Percentiles rank a stretch among this genome's conserved stretches.
phyloP scores from a whole-genome alignment of 129 eudicot genomes.

The Flaveria linearis region DNA sequence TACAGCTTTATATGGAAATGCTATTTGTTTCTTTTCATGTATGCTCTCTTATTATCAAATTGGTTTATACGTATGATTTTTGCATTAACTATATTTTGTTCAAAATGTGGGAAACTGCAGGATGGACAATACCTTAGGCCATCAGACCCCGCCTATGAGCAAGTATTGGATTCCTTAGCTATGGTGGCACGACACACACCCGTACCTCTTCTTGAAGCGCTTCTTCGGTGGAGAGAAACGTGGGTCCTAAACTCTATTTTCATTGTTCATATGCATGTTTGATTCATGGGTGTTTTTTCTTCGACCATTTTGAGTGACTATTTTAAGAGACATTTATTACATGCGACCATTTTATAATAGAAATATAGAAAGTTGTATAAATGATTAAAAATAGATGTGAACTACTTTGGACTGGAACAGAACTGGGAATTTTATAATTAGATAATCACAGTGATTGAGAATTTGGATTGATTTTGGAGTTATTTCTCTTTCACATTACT shows the following conservation, averaged over 20 bases:
- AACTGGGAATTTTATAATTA: not conserved
- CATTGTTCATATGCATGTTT: not conserved
- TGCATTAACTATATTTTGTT: not conserved
- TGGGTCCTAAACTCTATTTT: conserved; percentile 27
- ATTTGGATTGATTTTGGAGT: conserved; percentile 2
- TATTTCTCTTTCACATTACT: conserved; percentile 17
- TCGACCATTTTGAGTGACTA: not conserved
- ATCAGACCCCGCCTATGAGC: conserved; percentile 97
- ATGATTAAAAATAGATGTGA: conserved; percentile 11
- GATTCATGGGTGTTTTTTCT: conserved; percentile 2
- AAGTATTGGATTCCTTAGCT: conserved; percentile 94
- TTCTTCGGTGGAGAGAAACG: conserved; percentile 98
- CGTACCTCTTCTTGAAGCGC: conserved; percentile 95
- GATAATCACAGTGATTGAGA: not conserved
- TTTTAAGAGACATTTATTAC: conserved; percentile 1
- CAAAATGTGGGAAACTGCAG: conserved; percentile 42
- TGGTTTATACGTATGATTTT: conserved; percentile 12
- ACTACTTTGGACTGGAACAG: not conserved
- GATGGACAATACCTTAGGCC: conserved; percentile 99
- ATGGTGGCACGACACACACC: conserved; percentile 99
- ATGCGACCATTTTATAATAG: conserved; percentile 3
- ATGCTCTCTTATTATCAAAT: conserved; percentile 8
- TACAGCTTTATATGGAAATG: conserved; percentile 14
- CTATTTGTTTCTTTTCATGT: conserved; percentile 10
- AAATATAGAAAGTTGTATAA: not conserved